Conservation (phyloP, 1,139 yeast genomes). For the Martiniozyma asiatica region DNA sequence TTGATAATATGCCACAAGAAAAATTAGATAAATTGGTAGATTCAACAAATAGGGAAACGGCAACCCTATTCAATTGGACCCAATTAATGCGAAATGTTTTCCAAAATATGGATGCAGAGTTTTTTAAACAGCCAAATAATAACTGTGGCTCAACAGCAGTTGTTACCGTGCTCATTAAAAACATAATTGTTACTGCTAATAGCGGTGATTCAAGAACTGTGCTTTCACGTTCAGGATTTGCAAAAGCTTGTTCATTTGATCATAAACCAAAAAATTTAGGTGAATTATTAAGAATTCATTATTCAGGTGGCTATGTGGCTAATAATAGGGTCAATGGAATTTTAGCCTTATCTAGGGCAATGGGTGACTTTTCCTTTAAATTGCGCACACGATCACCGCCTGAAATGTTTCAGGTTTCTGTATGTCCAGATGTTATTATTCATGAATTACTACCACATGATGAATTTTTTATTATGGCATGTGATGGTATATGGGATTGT, state of each 20-base stretch:
- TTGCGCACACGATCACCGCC: slow-evolving; percentile 27
- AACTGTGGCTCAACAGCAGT: slow-evolving; percentile 66
- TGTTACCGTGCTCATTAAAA: slow-evolving; percentile 39
- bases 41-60: slow-evolving; percentile 9
- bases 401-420: slow-evolving; percentile 42
- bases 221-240: slow-evolving; percentile 36
- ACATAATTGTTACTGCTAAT: slow-evolving; percentile 47
- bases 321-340: slow-evolving; percentile 64
- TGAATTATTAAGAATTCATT: slow-evolving; percentile 62
- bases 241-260: slow-evolving; percentile 59
- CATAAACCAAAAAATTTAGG: slow-evolving; percentile 70
- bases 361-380: slow-evolving; percentile 64
- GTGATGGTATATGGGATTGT: slow-evolving; percentile 79
- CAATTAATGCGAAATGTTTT: slow-evolving; percentile 40
- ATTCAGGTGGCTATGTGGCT: slow-evolving; percentile 60
- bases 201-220: slow-evolving; percentile 70
- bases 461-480: slow-evolving; percentile 57
- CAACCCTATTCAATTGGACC: slow-evolving; percentile 19
- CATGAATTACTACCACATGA: slow-evolving; percentile 25
- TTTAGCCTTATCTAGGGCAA: slow-evolving; percentile 61
- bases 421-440: slow-evolving; percentile 56
- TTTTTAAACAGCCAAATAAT: slow-evolving; percentile 30
- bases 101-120: slow-evolving; percentile 42
- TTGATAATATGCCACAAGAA: slow-evolving; percentile 12
- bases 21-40: slow-evolving; percentile 9